Evolutionary conservation across 805 yeast genomes (phyloP).

Genomic region (Sugiyamaella smithiae): DNA sequence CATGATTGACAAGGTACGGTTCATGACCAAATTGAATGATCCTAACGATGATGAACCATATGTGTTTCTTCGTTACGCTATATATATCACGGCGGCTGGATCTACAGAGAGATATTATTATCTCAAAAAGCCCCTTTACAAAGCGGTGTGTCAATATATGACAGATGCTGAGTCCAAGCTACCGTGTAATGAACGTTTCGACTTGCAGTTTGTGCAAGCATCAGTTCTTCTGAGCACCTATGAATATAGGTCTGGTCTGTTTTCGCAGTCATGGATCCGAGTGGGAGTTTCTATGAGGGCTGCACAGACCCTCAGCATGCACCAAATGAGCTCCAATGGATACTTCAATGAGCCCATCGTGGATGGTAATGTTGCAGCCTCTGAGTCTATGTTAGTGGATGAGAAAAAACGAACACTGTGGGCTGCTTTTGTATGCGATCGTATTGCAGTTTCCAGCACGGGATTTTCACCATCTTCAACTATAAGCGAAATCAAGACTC

Average conservation of each 20-base stretch:
- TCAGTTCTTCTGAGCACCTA: conserved; percentile 4
- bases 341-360: background rate
- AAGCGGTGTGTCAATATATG: conserved; percentile 1
- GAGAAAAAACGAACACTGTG: conserved; percentile 2
- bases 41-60: background rate
- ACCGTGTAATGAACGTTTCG: background rate
- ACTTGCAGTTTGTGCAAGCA: conserved; percentile 1
- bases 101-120: background rate
- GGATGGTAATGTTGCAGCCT: background rate
- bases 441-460: conserved; percentile 1
- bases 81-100: background rate
- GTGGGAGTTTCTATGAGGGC: conserved; percentile 2
- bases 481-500: conserved; percentile 4
- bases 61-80: background rate
- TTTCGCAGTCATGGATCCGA: conserved; percentile 4
- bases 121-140: background rate
- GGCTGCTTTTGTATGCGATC: conserved; percentile 3
- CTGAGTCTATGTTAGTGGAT: conserved; percentile 1
- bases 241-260: background rate
- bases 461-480: background rate
- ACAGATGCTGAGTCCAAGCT: background rate
- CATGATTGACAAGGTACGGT: background rate
- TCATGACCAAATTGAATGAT: background rate
- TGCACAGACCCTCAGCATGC: conserved; percentile 3
- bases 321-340: background rate